Evolutionary conservation across 163 green algal species (phyloP).

Genomic region (Chlamydomonas reinhardtii): DNA sequence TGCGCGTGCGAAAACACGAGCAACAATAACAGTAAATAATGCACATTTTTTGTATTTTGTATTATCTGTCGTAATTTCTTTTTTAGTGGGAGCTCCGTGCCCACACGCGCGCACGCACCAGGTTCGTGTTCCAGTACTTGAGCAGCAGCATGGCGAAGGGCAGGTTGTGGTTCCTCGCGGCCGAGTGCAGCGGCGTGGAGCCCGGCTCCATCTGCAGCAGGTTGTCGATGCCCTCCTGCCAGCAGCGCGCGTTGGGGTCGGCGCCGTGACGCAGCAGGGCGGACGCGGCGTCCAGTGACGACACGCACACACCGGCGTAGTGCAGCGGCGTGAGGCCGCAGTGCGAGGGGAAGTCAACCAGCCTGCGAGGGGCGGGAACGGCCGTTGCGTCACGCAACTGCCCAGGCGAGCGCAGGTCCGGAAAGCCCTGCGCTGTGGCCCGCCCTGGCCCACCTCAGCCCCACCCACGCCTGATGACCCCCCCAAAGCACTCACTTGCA

Average conservation of each 20-base stretch:
- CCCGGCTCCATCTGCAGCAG: neutral
- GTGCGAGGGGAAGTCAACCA: constrained; percentile 10
- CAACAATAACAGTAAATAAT: too few species aligned
- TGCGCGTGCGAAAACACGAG: too few species aligned
- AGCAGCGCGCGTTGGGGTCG: constrained; percentile 11
- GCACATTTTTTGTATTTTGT: too few species aligned
- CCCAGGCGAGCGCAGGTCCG: too few species aligned
- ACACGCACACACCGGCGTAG: neutral
- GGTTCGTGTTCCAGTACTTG: constrained; percentile 12
- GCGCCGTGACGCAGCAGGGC: constrained; percentile 23
- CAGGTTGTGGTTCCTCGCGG: neutral
- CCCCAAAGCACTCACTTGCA: constrained; percentile 39
- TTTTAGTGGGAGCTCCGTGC: too few species aligned
- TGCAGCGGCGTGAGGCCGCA: constrained; percentile 33
- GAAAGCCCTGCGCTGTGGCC: too few species aligned
- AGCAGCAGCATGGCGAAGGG: constrained; percentile 29
- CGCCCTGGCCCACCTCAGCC: too few species aligned
- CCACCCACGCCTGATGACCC: too few species aligned
- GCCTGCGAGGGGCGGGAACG: too few species aligned
- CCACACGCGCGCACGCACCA: neutral
- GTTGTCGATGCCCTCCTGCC: neutral
- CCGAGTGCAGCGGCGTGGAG: constrained; percentile 28
- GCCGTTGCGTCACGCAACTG: too few species aligned
- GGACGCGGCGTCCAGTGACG: neutral
- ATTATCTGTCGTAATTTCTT: too few species aligned